A percentile compares a stretch with the other conserved stretches of the same genome.
These are phyloP conservation scores for Metrosideros polymorpha DNA, from an alignment of 441 rosid species.

Conservation along the genomic window DNA sequence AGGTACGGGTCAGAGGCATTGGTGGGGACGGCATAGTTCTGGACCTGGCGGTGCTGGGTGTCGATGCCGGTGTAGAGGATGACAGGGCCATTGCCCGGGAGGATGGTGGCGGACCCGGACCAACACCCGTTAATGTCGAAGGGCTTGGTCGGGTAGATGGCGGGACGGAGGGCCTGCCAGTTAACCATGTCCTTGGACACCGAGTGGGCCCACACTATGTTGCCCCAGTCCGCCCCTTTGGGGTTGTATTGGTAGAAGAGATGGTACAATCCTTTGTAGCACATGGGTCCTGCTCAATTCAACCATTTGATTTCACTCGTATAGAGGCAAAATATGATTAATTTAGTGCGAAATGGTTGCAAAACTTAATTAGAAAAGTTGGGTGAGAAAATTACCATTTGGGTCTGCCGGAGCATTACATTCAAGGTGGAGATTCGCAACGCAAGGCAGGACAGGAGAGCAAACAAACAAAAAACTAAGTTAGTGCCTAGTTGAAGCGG, in stretches of 20 bases:
- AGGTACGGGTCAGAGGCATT: neutral
- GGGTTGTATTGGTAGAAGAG: slow-evolving; percentile 90
- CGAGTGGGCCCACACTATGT: slow-evolving; percentile 94
- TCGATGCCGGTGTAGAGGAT: neutral
- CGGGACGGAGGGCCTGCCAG: neutral
- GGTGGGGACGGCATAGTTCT: neutral
- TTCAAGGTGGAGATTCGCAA: neutral
- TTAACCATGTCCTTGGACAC: slow-evolving; percentile 54
- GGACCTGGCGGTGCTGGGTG: neutral
- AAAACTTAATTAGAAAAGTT: neutral
- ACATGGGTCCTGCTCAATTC: slow-evolving; percentile 44
- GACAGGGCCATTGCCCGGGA: neutral
- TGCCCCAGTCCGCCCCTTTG: slow-evolving; percentile 82
- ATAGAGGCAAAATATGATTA: neutral
- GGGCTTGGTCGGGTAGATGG: neutral
- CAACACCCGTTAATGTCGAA: neutral
- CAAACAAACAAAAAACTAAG: neutral
- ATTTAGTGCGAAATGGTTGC: neutral
- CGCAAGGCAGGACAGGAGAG: neutral
- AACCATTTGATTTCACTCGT: neutral
- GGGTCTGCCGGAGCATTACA: neutral
- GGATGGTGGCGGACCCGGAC: neutral
- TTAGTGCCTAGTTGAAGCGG: neutral
- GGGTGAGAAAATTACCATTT: neutral
- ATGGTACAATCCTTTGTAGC: slow-evolving; percentile 71